Conservation (phyloP, 495 filamentous ascomycete species). For the Chaetomium fimeti region DNA sequence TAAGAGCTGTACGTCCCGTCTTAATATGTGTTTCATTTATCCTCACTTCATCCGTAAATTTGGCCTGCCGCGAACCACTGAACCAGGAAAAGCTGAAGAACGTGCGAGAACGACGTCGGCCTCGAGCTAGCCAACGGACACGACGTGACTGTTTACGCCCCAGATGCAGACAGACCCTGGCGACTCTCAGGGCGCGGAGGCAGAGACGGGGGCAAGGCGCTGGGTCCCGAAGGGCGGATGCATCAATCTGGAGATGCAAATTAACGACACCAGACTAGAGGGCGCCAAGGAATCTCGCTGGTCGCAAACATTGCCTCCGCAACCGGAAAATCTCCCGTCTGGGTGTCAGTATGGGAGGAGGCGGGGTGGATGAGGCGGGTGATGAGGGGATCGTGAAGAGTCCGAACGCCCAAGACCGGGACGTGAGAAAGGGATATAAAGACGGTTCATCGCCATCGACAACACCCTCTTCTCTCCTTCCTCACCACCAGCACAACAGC, state of each 20-base stretch:
- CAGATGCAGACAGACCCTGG: conserved; percentile 22
- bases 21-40: conserved; percentile 53
- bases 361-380: neutral
- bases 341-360: conserved; percentile 16
- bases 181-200: conserved; percentile 18
- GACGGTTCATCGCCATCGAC: conserved; percentile 10
- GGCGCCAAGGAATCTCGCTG: conserved; percentile 26
- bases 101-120: conserved; percentile 17
- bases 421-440: conserved; percentile 17
- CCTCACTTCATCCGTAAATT: conserved; percentile 54
- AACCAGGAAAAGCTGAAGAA: conserved; percentile 13
- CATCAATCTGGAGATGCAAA: conserved; percentile 31
- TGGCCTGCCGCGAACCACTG: conserved; percentile 30
- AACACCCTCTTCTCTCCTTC: conserved; percentile 8
- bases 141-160: conserved; percentile 20
- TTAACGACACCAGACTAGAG: conserved; percentile 33
- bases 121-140: conserved; percentile 19
- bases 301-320: conserved; percentile 31
- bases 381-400: conserved; percentile 8
- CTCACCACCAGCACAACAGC: conserved; percentile 13
- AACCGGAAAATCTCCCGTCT: conserved; percentile 24
- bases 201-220: conserved; percentile 16
- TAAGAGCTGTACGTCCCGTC: conserved; percentile 38
- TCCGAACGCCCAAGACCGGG: conserved; percentile 2
- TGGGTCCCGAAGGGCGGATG: conserved; percentile 12